Percentiles rank a stretch among this genome's conserved stretches.
Evolutionary conservation across 768 basidiomycete species (phyloP).

Genomic region (Collybiopsis confluens): DNA sequence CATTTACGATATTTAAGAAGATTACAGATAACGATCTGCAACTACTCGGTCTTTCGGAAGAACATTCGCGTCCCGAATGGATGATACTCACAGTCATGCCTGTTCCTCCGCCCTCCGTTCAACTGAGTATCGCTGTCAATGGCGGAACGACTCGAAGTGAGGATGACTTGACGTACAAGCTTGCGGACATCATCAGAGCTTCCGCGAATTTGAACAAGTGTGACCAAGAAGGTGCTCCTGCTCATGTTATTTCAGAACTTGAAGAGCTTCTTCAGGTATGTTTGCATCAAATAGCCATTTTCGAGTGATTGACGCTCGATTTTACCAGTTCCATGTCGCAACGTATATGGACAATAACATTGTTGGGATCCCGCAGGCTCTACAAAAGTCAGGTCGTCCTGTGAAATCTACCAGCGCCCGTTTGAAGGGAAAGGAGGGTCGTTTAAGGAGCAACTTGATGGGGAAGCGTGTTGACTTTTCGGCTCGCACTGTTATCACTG

Average conservation of each 20-base stretch:
- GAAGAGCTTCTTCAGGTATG: slow-evolving; percentile 91
- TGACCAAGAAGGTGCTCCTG: slow-evolving; percentile 95
- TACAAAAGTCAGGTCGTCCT: slow-evolving; percentile 96
- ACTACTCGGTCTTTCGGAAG: slow-evolving; percentile 87
- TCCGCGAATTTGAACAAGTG: slow-evolving; percentile 88
- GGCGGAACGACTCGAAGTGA: slow-evolving; percentile 96
- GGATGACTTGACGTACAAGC: slow-evolving; percentile 97
- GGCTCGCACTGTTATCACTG: slow-evolving; percentile 97
- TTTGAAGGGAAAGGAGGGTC: slow-evolving; percentile 97
- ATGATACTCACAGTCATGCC: slow-evolving; percentile 99
- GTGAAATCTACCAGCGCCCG: slow-evolving; percentile 98
- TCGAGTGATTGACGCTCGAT: slow-evolving; percentile 5
- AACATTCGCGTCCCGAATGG: slow-evolving; percentile 98
- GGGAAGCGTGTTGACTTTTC: slow-evolving; percentile 99
- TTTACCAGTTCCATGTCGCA: slow-evolving; percentile 89
- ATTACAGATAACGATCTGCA: slow-evolving; percentile 86
- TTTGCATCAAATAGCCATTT: slow-evolving; percentile 3
- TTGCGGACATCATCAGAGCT: slow-evolving; percentile 94
- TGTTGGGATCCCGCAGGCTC: slow-evolving; percentile 93
- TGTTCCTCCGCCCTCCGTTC: slow-evolving; percentile 96
- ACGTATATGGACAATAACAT: slow-evolving; percentile 99
- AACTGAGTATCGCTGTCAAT: slow-evolving; percentile 96
- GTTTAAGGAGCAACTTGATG: slow-evolving; percentile 97
- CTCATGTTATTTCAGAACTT: slow-evolving; percentile 92
- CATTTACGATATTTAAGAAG: slow-evolving; percentile 91